These are phyloP conservation scores for Dalbergia cochinchinensis DNA, from an alignment of 306 rosid species.

Conservation along the genomic window DNA sequence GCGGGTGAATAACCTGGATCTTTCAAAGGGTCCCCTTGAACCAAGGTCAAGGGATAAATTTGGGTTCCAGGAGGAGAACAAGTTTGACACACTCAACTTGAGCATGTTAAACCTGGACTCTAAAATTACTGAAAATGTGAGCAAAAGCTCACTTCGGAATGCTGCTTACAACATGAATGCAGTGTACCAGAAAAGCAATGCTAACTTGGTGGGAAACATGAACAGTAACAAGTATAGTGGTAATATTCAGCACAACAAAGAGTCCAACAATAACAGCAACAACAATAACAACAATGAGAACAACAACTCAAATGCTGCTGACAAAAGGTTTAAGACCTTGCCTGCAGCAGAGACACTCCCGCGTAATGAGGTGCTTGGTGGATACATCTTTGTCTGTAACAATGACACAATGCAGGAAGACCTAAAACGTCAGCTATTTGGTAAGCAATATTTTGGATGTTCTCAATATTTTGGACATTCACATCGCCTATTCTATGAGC, in stretches of 20 bases:
- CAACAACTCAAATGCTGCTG: conserved; percentile 59
- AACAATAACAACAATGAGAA: conserved; percentile 61
- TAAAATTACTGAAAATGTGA: conserved; percentile 64
- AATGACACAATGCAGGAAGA: conserved; percentile 99
- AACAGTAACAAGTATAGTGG: conserved; percentile 67
- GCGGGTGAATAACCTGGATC: conserved; percentile 91
- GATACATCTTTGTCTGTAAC: conserved; percentile 98
- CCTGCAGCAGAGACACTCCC: conserved; percentile 98
- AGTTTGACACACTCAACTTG: conserved; percentile 78
- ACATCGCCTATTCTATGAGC: neutral
- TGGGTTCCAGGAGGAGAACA: conserved; percentile 95
- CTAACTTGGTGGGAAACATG: conserved; percentile 63
- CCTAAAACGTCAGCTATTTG: conserved; percentile 93
- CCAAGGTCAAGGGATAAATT: conserved; percentile 79
- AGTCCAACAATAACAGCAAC: conserved; percentile 55
- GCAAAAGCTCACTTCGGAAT: conserved; percentile 71
- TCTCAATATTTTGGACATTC: neutral
- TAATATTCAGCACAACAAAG: conserved; percentile 72
- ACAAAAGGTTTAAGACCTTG: conserved; percentile 98
- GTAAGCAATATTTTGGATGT: conserved; percentile 49
- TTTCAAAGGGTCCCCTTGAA: conserved; percentile 77
- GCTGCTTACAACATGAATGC: conserved; percentile 74
- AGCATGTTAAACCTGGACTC: conserved; percentile 83
- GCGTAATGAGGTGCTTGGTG: conserved; percentile 97
- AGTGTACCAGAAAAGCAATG: conserved; percentile 79